Evolutionary conservation across 148 eudicot genomes (phyloP).

Genomic region (Hydrangea macrophylla): DNA sequence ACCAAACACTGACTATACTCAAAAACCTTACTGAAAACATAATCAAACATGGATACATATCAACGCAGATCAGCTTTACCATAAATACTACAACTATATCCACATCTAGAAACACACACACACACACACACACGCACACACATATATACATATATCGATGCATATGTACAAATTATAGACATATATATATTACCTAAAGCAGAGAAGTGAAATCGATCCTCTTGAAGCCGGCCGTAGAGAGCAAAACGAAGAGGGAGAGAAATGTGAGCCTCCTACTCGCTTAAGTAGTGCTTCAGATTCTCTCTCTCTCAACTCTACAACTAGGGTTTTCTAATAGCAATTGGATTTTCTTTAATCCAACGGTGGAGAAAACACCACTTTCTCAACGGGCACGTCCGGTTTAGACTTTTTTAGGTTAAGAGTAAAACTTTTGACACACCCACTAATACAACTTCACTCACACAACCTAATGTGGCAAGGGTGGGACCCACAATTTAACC

Average conservation of each 20-base stretch:
- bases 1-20: neutral
- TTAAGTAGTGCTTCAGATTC: neutral
- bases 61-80: neutral
- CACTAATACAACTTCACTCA: too few species aligned
- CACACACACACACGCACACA: too few species aligned
- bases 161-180: too few species aligned
- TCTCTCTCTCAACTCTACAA: neutral
- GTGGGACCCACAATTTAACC: too few species aligned
- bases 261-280: neutral
- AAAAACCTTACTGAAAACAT: too few species aligned
- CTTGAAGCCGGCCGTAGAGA: neutral
- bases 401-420: too few species aligned
- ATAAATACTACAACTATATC: neutral
- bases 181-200: too few species aligned
- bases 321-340: constrained; percentile 7
- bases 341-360: constrained; percentile 8
- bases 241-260: neutral
- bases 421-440: too few species aligned
- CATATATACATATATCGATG: neutral
- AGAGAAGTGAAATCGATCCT: neutral
- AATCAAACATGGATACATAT: neutral
- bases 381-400: neutral
- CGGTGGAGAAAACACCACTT: neutral
- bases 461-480: too few species aligned
- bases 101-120: neutral